Evolutionary conservation across 2,329 filamentous ascomycete species (phyloP).

Genomic region (Ophiosphaerella herpotricha): DNA sequence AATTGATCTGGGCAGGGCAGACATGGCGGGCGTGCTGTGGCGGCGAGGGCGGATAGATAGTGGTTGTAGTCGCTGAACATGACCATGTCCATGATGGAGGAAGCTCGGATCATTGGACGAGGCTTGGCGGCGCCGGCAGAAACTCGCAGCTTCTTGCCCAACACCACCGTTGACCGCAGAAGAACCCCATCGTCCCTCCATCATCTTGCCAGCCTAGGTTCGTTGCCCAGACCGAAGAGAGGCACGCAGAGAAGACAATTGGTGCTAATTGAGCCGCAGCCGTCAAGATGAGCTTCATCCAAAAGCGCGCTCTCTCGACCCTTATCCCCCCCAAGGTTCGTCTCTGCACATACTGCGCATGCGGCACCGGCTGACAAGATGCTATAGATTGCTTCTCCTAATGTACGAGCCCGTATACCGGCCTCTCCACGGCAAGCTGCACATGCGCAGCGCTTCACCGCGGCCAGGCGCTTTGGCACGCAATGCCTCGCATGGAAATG

Average conservation of each 20-base stretch:
- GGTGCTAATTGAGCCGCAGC: slow-evolving; percentile 46
- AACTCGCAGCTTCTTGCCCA: slow-evolving; percentile 37
- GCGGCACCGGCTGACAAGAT: slow-evolving; percentile 43
- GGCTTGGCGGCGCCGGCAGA: slow-evolving; percentile 29
- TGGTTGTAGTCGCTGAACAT: not conserved
- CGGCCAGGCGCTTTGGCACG: not conserved
- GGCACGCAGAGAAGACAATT: slow-evolving; percentile 27
- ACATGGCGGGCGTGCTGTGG: slow-evolving; percentile 41
- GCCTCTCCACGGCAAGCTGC: slow-evolving; percentile 10
- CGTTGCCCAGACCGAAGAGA: slow-evolving; percentile 17
- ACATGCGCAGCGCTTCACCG: slow-evolving; percentile 13
- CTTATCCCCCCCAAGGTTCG: slow-evolving; percentile 98
- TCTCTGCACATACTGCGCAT: slow-evolving; percentile 16
- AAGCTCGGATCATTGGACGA: slow-evolving; percentile 16
- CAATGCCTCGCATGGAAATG: not conserved
- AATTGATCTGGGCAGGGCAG: slow-evolving; percentile 48
- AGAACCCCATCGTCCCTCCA: slow-evolving; percentile 36
- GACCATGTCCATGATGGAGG: slow-evolving; percentile 23
- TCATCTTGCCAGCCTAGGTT: slow-evolving; percentile 45
- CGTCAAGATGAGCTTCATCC: slow-evolving; percentile 87
- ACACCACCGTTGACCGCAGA: slow-evolving; percentile 31
- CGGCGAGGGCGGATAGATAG: slow-evolving; percentile 13
- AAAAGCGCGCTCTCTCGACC: slow-evolving; percentile 91
- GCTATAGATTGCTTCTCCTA: slow-evolving; percentile 76
- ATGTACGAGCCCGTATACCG: slow-evolving; percentile 62